Conservation (phyloP, 192 early-diverging fungal genomes). For the Ramicandelaber brevisporus region DNA sequence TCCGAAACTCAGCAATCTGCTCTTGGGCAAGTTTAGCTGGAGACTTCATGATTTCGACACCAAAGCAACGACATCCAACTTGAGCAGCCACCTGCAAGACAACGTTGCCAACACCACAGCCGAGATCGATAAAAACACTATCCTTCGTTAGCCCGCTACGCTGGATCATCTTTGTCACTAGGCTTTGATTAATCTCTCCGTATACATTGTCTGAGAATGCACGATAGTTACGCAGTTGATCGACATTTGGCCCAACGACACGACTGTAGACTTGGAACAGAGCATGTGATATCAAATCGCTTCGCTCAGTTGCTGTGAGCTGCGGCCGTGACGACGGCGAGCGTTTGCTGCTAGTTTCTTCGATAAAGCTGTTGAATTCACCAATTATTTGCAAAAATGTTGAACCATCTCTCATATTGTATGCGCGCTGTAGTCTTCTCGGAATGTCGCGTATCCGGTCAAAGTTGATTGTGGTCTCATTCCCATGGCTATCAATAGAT, state of each 20-base stretch:
- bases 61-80: slow-evolving; percentile 50
- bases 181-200: slow-evolving; percentile 67
- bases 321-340: slow-evolving; percentile 5
- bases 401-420: slow-evolving; percentile 31
- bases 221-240: slow-evolving; percentile 49
- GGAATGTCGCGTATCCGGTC: too few species aligned
- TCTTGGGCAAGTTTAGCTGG: slow-evolving; percentile 50
- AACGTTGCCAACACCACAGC: slow-evolving; percentile 88
- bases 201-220: slow-evolving; percentile 90
- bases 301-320: slow-evolving; percentile 15
- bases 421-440: slow-evolving; percentile 49
- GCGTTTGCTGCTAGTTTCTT: slow-evolving; percentile 12
- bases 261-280: slow-evolving; percentile 75
- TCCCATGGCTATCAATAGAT: too few species aligned
- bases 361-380: slow-evolving; percentile 42
- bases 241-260: slow-evolving; percentile 51
- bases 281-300: slow-evolving; percentile 57
- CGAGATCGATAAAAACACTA: slow-evolving; percentile 78
- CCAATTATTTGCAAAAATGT: slow-evolving; percentile 41
- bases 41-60: slow-evolving; percentile 80
- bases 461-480: too few species aligned
- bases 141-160: slow-evolving; percentile 28
- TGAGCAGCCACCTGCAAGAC: slow-evolving; percentile 87
- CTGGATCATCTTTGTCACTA: slow-evolving; percentile 66
- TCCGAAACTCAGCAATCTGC: slow-evolving; percentile 62